A percentile compares a stretch with the other conserved stretches of the same genome.
phyloP scores from a whole-genome alignment of 2,329 filamentous ascomycete species.

The Xylaria digitata region DNA sequence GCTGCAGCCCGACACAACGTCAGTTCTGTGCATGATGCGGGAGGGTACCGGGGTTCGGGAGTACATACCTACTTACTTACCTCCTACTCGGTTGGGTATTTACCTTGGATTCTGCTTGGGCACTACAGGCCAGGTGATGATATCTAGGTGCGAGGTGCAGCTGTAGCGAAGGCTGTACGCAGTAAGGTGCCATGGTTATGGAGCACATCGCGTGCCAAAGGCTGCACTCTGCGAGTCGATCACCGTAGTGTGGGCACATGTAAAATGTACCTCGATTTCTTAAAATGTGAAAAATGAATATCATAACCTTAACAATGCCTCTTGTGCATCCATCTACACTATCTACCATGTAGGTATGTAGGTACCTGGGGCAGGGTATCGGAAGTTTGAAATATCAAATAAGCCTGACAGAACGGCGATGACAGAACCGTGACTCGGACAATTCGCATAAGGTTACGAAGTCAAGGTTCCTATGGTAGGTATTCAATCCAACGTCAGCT shows the following conservation, averaged over 20 bases:
- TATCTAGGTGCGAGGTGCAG: neutral
- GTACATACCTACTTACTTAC: neutral
- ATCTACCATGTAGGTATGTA: no score
- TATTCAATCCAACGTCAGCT: conserved; percentile 4
- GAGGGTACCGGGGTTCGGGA: neutral
- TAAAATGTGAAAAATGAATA: no score
- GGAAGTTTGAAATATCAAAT: neutral
- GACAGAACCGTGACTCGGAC: neutral
- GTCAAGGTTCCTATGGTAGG: neutral
- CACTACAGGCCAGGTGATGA: neutral
- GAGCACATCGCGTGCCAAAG: neutral
- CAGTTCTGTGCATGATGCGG: neutral
- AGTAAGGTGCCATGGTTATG: neutral
- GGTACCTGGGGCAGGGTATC: no score
- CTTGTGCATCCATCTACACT: no score
- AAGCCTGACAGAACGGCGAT: neutral
- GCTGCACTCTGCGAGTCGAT: no score
- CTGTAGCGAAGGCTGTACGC: neutral
- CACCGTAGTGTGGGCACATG: no score
- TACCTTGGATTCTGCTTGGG: no score
- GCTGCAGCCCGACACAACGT: conserved; percentile 7
- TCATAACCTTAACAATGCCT: no score
- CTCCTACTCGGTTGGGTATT: no score
- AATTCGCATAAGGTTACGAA: conserved; percentile 2
- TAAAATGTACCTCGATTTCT: no score